These are phyloP conservation scores for Chondrostereum purpureum DNA, from an alignment of 1,284 basidiomycete genomes.

Conservation along the genomic window DNA sequence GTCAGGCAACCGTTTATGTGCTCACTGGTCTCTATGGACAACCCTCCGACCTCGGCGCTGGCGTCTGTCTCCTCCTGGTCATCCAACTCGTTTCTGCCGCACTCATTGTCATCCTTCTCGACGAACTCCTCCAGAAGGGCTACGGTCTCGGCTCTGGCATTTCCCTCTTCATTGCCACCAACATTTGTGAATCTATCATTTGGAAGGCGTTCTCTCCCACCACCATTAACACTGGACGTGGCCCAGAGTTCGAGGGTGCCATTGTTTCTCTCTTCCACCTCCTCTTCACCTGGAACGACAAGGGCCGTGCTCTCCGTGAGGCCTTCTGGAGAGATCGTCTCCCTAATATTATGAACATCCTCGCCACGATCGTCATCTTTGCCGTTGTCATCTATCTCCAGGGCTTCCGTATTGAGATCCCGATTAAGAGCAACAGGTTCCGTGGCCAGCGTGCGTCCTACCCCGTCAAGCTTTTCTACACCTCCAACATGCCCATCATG, in stretches of 20 bases:
- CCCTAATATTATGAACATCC: conserved; percentile 96
- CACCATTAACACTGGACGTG: conserved; percentile 96
- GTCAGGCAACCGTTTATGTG: conserved; percentile 96
- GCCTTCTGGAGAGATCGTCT: conserved; percentile 97
- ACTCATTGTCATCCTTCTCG: conserved; percentile 92
- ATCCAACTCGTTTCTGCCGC: conserved; percentile 92
- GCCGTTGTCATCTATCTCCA: conserved; percentile 97
- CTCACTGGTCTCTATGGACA: conserved; percentile 95
- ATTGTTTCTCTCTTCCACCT: conserved; percentile 96
- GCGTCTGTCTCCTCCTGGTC: conserved; percentile 93
- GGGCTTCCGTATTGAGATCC: conserved; percentile 98
- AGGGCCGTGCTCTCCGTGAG: conserved; percentile 93
- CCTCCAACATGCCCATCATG: conserved; percentile 99
- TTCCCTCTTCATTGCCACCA: conserved; percentile 98
- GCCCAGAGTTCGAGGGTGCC: conserved; percentile 97
- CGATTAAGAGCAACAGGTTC: conserved; percentile 95
- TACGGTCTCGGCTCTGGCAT: conserved; percentile 98
- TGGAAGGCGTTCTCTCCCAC: conserved; percentile 99
- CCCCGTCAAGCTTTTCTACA: conserved; percentile 99
- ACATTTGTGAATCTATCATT: conserved; percentile 98
- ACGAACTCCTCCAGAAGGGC: conserved; percentile 97
- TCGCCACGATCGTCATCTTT: conserved; percentile 90
- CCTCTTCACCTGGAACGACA: conserved; percentile 98
- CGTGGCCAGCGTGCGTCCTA: conserved; percentile 92
- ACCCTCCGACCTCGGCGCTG: conserved; percentile 90